A percentile compares a stretch with the other conserved stretches of the same genome.
Conservation (phyloP, 164 flowering plant species). For the Vitis amurensis region DNA sequence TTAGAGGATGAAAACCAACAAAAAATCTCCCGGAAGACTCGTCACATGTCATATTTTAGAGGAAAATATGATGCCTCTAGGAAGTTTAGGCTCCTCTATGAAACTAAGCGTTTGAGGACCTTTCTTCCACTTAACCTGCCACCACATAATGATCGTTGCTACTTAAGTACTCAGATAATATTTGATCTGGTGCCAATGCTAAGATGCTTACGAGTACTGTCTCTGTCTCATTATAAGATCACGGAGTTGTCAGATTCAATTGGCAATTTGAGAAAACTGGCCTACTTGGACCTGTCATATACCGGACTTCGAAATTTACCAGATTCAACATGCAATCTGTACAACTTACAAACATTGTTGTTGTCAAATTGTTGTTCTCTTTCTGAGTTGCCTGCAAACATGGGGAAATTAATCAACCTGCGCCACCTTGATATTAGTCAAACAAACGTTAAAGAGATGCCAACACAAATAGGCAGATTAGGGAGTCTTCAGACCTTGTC, state of each 20-base stretch:
- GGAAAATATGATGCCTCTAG: background rate
- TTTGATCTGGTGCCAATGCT: slow-evolving; percentile 16
- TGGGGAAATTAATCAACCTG: slow-evolving; percentile 19
- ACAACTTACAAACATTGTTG: background rate
- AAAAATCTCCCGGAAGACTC: too few relatives aligned
- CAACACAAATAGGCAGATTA: slow-evolving; percentile 17
- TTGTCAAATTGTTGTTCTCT: background rate
- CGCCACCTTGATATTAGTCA: slow-evolving; percentile 19
- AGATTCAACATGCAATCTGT: background rate
- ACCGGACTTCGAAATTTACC: slow-evolving; percentile 11
- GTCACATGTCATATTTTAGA: too few relatives aligned
- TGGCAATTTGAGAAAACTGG: slow-evolving; percentile 25
- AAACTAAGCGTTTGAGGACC: slow-evolving; percentile 23
- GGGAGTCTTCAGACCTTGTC: slow-evolving; percentile 4
- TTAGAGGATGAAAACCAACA: too few relatives aligned
- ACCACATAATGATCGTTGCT: background rate
- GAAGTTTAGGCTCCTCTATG: slow-evolving; percentile 13
- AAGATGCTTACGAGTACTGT: slow-evolving; percentile 20
- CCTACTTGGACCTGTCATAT: slow-evolving; percentile 28
- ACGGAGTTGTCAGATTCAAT: slow-evolving; percentile 15
- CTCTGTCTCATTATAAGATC: slow-evolving; percentile 7
- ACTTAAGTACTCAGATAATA: slow-evolving; percentile 1
- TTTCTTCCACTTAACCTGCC: slow-evolving; percentile 11
- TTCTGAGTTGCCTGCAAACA: slow-evolving; percentile 14
- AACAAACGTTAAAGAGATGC: slow-evolving; percentile 6